These are phyloP conservation scores for Verticillium tricorpus DNA, from an alignment of 2,329 filamentous ascomycete species.

Conservation along the genomic window DNA sequence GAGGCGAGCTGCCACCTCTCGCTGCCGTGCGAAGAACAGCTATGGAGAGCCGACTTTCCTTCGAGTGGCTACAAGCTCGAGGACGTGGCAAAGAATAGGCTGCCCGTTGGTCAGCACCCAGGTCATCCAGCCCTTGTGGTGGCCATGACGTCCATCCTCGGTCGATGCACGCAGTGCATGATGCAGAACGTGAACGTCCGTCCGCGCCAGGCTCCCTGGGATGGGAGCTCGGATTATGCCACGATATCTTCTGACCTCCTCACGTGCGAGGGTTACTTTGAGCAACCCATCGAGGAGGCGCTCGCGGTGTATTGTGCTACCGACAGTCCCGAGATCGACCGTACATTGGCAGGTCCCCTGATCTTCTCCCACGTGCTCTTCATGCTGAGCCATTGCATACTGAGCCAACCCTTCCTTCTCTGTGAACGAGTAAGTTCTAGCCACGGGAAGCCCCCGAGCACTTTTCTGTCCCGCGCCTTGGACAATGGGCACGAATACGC, in stretches of 20 bases:
- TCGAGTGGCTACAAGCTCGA: background rate
- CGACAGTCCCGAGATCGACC: background rate
- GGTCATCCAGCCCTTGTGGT: background rate
- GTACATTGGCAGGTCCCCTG: background rate
- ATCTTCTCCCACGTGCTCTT: background rate
- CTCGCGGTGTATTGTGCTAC: background rate
- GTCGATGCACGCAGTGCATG: constrained; percentile 2
- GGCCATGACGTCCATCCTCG: constrained; percentile 1
- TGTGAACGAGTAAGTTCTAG: background rate
- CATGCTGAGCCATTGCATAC: background rate
- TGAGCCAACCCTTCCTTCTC: background rate
- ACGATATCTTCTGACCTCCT: background rate
- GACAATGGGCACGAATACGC: background rate
- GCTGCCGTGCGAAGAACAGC: constrained; percentile 19
- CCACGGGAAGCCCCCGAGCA: background rate
- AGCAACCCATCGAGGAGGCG: background rate
- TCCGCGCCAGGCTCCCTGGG: constrained; percentile 1
- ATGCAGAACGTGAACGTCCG: background rate
- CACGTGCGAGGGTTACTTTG: constrained; percentile 2
- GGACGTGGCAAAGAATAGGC: background rate
- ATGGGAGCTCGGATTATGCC: background rate
- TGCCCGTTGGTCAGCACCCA: background rate
- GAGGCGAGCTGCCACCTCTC: constrained; percentile 26
- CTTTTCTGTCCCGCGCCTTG: background rate
- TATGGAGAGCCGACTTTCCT: background rate